phyloP scores from a whole-genome alignment of 345 rosid genomes.

The Barbarea vulgaris region DNA sequence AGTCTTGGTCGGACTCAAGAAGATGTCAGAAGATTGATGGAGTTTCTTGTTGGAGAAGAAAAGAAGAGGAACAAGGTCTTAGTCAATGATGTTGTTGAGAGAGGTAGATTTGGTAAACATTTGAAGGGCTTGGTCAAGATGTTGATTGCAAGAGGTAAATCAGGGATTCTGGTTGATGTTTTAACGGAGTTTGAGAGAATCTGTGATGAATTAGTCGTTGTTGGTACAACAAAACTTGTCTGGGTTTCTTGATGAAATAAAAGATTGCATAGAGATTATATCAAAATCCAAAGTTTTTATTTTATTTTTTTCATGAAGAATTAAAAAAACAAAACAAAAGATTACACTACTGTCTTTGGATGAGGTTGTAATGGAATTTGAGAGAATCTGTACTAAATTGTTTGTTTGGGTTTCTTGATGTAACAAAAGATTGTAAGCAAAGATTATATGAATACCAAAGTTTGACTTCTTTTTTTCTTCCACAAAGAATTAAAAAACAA shows the following conservation, averaged over 20 bases:
- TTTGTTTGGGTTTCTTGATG: slow-evolving; percentile 30
- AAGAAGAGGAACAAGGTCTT: slow-evolving; percentile 43
- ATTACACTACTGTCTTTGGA: background rate
- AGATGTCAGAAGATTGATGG: slow-evolving; percentile 51
- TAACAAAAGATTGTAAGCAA: background rate
- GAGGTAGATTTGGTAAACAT: slow-evolving; percentile 47
- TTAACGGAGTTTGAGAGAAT: slow-evolving; percentile 68
- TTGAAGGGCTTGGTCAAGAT: slow-evolving; percentile 56
- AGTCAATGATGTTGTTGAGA: slow-evolving; percentile 46
- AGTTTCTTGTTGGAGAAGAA: slow-evolving; percentile 47
- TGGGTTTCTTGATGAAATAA: slow-evolving; percentile 40
- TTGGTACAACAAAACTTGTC: slow-evolving; percentile 38
- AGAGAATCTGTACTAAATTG: slow-evolving; percentile 53
- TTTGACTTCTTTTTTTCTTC: slow-evolving; percentile 6
- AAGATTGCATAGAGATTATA: background rate
- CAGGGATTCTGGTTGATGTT: slow-evolving; percentile 53
- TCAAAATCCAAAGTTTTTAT: slow-evolving; percentile 10
- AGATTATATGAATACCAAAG: background rate
- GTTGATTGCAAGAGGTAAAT: slow-evolving; percentile 51
- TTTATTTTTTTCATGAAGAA: background rate
- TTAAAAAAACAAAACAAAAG: background rate
- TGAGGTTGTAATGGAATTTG: slow-evolving; percentile 44
- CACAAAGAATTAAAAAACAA: slow-evolving; percentile 25
- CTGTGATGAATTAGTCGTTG: slow-evolving; percentile 47
- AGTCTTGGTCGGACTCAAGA: slow-evolving; percentile 49